A percentile compares a stretch with the other conserved stretches of the same genome.
These are phyloP conservation scores for Suhomyces terraborum DNA, from an alignment of 1,139 yeast species.

Conservation along the genomic window DNA sequence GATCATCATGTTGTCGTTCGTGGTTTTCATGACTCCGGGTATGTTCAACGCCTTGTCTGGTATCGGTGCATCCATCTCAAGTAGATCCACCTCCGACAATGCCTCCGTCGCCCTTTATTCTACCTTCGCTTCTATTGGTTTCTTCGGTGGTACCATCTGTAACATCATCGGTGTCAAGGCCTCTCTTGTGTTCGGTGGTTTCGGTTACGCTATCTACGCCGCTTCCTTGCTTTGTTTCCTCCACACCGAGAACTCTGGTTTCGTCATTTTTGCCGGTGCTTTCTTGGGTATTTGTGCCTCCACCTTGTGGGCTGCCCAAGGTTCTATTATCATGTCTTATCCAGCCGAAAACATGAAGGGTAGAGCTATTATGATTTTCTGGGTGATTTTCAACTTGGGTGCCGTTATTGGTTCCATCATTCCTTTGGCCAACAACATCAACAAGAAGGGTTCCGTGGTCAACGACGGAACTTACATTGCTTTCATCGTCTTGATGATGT, in stretches of 20 bases:
- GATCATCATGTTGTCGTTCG: slow-evolving; percentile 50
- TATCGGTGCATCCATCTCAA: slow-evolving; percentile 51
- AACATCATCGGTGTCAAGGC: slow-evolving; percentile 53
- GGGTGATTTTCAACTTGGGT: slow-evolving; percentile 67
- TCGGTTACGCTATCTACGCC: slow-evolving; percentile 58
- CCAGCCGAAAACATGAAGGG: slow-evolving; percentile 60
- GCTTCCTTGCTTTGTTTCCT: slow-evolving; percentile 52
- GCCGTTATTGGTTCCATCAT: slow-evolving; percentile 60
- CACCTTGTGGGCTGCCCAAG: slow-evolving; percentile 63
- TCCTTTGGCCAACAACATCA: slow-evolving; percentile 54
- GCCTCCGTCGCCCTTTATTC: slow-evolving; percentile 58
- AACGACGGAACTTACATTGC: slow-evolving; percentile 60
- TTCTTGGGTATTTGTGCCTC: slow-evolving; percentile 61
- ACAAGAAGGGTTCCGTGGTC: slow-evolving; percentile 39
- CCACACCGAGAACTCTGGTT: slow-evolving; percentile 52
- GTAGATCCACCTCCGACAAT: slow-evolving; percentile 48
- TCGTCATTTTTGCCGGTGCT: slow-evolving; percentile 61
- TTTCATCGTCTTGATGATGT: slow-evolving; percentile 55
- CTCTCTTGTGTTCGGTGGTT: slow-evolving; percentile 54
- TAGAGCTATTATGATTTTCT: slow-evolving; percentile 54
- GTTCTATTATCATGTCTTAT: slow-evolving; percentile 57
- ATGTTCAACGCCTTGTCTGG: slow-evolving; percentile 60
- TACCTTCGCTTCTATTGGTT: slow-evolving; percentile 59
- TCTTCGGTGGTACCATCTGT: slow-evolving; percentile 61
- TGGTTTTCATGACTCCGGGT: slow-evolving; percentile 57